Conservation (phyloP, 257 asterid species). For the Anisodus acutangulus region DNA sequence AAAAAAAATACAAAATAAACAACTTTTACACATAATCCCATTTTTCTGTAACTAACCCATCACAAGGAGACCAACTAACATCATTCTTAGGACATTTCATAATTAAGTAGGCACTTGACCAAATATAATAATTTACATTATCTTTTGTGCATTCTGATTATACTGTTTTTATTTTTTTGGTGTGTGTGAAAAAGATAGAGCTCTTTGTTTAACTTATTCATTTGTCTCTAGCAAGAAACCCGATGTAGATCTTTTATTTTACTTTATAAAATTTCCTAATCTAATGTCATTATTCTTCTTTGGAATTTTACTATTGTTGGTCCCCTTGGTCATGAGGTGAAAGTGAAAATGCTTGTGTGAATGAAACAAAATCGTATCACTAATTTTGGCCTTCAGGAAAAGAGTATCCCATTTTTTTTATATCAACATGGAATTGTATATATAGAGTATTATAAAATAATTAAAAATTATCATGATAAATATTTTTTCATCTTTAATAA, state of each 20-base stretch:
- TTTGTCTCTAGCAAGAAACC: conserved; percentile 5
- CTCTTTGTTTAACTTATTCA: conserved; percentile 10
- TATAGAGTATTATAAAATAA: no score
- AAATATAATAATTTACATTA: background rate
- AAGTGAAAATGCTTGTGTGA: background rate
- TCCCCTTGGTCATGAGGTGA: background rate
- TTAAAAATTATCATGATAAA: no score
- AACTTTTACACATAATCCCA: conserved; percentile 7
- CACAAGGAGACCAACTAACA: background rate
- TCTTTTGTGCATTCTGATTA: background rate
- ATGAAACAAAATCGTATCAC: background rate
- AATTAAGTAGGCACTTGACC: background rate
- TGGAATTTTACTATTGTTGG: background rate
- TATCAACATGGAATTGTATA: no score
- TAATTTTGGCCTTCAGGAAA: background rate
- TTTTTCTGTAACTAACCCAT: background rate
- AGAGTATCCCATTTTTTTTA: background rate
- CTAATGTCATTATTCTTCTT: background rate
- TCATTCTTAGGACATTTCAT: background rate
- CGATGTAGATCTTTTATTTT: background rate
- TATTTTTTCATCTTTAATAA: no score
- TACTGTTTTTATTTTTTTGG: background rate
- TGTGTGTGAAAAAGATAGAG: background rate
- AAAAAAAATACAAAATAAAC: background rate
- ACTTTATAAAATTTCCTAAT: background rate